Base-by-base conservation (phyloP, 192 early-diverging fungal species). In the Oehlia diaphana region DNA sequence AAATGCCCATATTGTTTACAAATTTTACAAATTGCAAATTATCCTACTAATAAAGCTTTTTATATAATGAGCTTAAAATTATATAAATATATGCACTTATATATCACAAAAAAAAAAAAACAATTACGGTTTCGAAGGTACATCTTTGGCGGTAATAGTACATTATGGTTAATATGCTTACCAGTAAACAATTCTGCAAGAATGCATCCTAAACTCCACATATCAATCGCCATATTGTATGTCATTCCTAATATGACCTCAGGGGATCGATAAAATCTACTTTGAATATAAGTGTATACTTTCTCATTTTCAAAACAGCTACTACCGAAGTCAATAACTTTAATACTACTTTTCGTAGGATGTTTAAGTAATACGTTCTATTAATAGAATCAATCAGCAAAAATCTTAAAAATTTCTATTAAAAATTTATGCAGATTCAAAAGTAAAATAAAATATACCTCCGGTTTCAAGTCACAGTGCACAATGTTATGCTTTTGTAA, bases 321-420 rank as follows among this genome's bases (percentile, higher is more conserved):
- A 78, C 94, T 95, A 47, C 98, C 98, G 81, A 99, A 96, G 84
- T 99, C 98, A 86, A 99, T 99, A 21, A 99, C 96, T 88, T 99
- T 99, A 85, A 99, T 95, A 37, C 86, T 88, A 65, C 90, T 92
- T 37, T 88, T 88, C 69, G 88, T 84, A 35, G 92, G 90, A 72
- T 93, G 91, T 68, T 90, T 90, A 23, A 98, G 82, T 76, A 98
- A 75, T 16, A 98, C 90, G 81, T 98, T 98, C 90, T 89, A 77
- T 65, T 23, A 79, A 35, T 37, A 31, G 66, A 63, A 78, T 69
- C 16, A 50, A 14, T 74, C 23, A 35, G 13, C 53, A 47, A 19
- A 21, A 74, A 28, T 61, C 10, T 33, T 53, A 4, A 31, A 8
- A 42, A 42, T 5, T 47, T 44, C 42, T 47, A 47, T 47, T 47